phyloP scores from a whole-genome alignment of 805 yeast genomes.

The Lachancea lanzarotensis region DNA sequence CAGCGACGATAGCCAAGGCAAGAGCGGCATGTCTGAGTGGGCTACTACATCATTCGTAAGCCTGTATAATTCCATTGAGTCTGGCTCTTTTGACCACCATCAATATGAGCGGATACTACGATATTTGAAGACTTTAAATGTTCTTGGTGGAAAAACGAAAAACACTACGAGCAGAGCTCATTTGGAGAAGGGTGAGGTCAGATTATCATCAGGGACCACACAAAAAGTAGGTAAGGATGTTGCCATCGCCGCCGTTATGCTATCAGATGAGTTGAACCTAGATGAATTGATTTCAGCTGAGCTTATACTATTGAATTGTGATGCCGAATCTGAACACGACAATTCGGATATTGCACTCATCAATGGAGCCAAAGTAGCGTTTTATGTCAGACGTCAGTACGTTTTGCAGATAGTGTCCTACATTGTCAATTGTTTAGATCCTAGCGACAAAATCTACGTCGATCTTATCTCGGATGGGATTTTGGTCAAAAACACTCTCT shows the following conservation, averaged over 20 bases:
- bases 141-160: conserved; percentile 36
- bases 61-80: conserved; percentile 43
- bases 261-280: conserved; percentile 61
- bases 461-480: conserved; percentile 14
- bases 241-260: conserved; percentile 47
- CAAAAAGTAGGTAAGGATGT: conserved; percentile 62
- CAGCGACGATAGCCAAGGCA: not conserved
- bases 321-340: conserved; percentile 19
- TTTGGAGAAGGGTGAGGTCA: conserved; percentile 41
- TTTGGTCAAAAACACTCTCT: conserved; percentile 40
- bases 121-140: conserved; percentile 42
- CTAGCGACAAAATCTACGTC: conserved; percentile 13
- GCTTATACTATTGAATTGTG: conserved; percentile 40
- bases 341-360: conserved; percentile 32
- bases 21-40: conserved; percentile 19
- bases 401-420: conserved; percentile 60
- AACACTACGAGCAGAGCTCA: conserved; percentile 41
- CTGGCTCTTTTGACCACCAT: conserved; percentile 18
- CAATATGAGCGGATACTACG: conserved; percentile 32
- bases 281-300: conserved; percentile 78
- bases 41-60: conserved; percentile 32
- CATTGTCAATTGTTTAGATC: conserved; percentile 25
- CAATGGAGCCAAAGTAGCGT: conserved; percentile 63
- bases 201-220: conserved; percentile 41
- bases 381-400: conserved; percentile 61